Evolutionary conservation across 495 filamentous ascomycete species (phyloP), one percentile per base, ranked within the genome.

Genomic region (Penicillium maclennaniae): DNA sequence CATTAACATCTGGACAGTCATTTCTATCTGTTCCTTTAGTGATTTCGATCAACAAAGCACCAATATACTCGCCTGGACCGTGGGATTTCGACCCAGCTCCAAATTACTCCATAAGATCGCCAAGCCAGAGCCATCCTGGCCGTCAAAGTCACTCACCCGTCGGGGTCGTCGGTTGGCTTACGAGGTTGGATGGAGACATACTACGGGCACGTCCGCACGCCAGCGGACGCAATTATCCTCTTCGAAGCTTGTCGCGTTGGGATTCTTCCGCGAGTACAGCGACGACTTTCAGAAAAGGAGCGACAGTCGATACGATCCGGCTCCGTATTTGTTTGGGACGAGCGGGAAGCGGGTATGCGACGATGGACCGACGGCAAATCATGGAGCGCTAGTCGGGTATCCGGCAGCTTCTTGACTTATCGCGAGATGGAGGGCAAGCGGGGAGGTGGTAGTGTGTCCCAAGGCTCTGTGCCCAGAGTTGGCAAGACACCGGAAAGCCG

Each of bases 351-450:
- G 8, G 93, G 93, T 49, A 98, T 98, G 93, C 82, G 93, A 51
- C 79, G 93, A 70, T 98, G 93, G 93, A 98, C 93, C 0, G 93
- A 98, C 61, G 93, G 93, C 19, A 98, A 98, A 68, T 97, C 93
- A 40, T 98, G 93, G 93, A 97, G 95, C 62, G 93, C 93, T 21
- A 97, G 92, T 67, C 83, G 93, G 49, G 93, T 98, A 3, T 97
- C 95, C 0, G 93, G 93, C 16, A 97, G 95, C 73, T 98, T 98
- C 64, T 73, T 98, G 47, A 98, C 93, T 3, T 98, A 98, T 63
- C 79, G 93, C 28, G 93, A 98, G 68, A 98, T 98, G 93, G 93
- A 98, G 67, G 93, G 93, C 68, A 97, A 97, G 73, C 83, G 95
- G 39, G 83, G 84, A 54, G 80, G 83, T 23, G 82, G 77, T 53